Evolutionary conservation across 139 green algal species (phyloP).

Genomic region (Gonium pectorale): DNA sequence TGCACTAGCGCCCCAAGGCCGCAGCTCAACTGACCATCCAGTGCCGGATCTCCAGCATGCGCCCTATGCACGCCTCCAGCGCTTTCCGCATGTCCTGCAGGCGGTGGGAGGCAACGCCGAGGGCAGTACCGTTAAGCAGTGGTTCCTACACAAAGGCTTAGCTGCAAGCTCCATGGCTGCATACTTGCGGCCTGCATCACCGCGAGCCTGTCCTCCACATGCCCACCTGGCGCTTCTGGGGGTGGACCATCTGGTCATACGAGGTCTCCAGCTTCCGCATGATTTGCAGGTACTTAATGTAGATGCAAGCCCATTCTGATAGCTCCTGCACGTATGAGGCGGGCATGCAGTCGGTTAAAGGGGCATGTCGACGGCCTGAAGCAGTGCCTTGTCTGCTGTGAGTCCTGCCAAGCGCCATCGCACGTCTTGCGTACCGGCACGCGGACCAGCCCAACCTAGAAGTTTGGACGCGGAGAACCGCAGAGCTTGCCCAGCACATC

Average conservation of each 20-base stretch:
- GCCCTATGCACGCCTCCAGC: conserved; percentile 86
- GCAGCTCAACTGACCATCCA: conserved; percentile 60
- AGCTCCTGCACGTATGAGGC: conserved; percentile 72
- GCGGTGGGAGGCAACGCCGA: not conserved
- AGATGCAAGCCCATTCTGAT: conserved; percentile 86
- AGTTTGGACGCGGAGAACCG: no score
- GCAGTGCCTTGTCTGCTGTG: no score
- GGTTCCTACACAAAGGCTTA: not conserved
- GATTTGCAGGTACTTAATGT: conserved; percentile 91
- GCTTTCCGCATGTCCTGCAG: conserved; percentile 78
- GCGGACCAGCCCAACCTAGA: no score
- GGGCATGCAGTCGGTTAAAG: no score
- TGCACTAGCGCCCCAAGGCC: not conserved
- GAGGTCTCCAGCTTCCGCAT: conserved; percentile 84
- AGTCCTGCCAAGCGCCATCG: no score
- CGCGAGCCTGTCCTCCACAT: not conserved
- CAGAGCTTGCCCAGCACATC: no score
- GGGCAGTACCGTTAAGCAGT: not conserved
- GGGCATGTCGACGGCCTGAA: no score
- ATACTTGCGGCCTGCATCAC: not conserved
- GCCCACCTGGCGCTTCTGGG: conserved; percentile 81
- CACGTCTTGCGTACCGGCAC: no score
- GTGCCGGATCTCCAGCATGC: conserved; percentile 82
- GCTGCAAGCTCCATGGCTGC: not conserved
- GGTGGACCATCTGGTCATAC: conserved; percentile 91